phyloP scores from a whole-genome alignment of 83 land plant species.

The Picea engelmannii region DNA sequence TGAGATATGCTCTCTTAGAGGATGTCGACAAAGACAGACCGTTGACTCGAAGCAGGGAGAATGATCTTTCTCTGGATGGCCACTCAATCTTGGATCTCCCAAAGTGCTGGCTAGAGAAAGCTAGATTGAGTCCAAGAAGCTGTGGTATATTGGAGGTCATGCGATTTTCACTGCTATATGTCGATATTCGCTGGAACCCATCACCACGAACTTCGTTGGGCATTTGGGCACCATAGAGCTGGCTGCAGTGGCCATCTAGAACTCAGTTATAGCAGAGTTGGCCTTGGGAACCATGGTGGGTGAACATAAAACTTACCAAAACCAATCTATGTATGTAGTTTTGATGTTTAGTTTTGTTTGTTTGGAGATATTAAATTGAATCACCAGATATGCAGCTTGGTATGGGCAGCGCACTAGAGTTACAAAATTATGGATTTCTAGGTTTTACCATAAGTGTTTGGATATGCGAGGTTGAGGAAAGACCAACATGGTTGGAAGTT shows the following conservation, averaged over 20 bases:
- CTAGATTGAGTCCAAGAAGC: too few species aligned
- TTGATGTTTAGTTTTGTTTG: background rate
- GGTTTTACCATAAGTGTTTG: too few species aligned
- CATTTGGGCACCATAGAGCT: constrained; percentile 33
- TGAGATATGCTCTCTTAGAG: too few species aligned
- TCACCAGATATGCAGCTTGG: constrained; percentile 36
- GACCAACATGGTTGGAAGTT: too few species aligned
- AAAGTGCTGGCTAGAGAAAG: too few species aligned
- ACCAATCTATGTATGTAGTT: background rate
- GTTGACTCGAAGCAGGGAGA: too few species aligned
- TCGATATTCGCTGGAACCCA: constrained; percentile 26
- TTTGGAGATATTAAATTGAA: background rate
- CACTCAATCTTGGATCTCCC: too few species aligned
- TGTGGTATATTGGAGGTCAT: constrained; percentile 28
- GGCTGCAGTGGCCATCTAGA: constrained; percentile 30
- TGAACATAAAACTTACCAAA: background rate
- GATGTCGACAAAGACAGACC: too few species aligned
- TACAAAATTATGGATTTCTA: too few species aligned
- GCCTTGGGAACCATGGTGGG: constrained; percentile 36
- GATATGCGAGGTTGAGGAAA: too few species aligned
- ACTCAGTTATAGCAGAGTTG: constrained; percentile 28
- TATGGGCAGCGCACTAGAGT: constrained; percentile 71
- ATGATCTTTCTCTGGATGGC: too few species aligned
- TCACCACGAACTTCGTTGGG: constrained; percentile 31
- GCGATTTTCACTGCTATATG: constrained; percentile 26